Conservation (phyloP, 768 basidiomycete genomes). For the Mycena olivaceomarginata region DNA sequence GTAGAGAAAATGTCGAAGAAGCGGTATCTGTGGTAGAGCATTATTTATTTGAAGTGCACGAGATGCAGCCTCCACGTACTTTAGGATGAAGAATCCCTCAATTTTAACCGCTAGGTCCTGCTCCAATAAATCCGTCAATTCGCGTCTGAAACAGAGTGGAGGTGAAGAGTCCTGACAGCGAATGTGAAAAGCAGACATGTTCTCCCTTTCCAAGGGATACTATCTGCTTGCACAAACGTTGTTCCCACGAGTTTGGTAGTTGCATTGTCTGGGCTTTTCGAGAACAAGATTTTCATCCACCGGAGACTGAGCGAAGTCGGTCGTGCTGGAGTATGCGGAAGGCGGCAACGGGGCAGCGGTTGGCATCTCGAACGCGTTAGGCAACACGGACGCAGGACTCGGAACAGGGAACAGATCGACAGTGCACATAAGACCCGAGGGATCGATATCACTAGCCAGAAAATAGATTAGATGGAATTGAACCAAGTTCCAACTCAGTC, state of each 20-base stretch:
- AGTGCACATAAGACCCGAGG: constrained; percentile 82
- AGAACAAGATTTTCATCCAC: constrained; percentile 63
- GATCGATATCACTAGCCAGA: constrained; percentile 70
- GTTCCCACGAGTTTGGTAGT: constrained; percentile 75
- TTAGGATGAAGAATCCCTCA: constrained; percentile 80
- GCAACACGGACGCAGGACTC: constrained; percentile 39
- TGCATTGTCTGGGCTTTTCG: constrained; percentile 63
- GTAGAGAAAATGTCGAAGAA: constrained; percentile 61
- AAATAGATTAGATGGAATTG: constrained; percentile 22
- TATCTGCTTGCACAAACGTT: constrained; percentile 74
- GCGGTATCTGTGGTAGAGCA: constrained; percentile 51
- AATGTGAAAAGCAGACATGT: constrained; percentile 79
- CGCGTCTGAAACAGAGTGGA: no score
- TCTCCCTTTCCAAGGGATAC: constrained; percentile 73
- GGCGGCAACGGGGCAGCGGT: background rate
- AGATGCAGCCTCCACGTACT: constrained; percentile 14
- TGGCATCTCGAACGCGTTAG: background rate
- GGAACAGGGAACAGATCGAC: constrained; percentile 85
- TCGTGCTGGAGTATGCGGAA: constrained; percentile 26
- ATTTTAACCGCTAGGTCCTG: constrained; percentile 83
- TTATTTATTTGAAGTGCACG: no score
- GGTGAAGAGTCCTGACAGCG: constrained; percentile 62
- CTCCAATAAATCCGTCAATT: background rate
- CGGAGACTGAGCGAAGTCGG: constrained; percentile 55
- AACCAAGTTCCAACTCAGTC: background rate